Base-by-base conservation (phyloP, 139 green algal species). In the Auxenochlorella pyrenoidosa region DNA sequence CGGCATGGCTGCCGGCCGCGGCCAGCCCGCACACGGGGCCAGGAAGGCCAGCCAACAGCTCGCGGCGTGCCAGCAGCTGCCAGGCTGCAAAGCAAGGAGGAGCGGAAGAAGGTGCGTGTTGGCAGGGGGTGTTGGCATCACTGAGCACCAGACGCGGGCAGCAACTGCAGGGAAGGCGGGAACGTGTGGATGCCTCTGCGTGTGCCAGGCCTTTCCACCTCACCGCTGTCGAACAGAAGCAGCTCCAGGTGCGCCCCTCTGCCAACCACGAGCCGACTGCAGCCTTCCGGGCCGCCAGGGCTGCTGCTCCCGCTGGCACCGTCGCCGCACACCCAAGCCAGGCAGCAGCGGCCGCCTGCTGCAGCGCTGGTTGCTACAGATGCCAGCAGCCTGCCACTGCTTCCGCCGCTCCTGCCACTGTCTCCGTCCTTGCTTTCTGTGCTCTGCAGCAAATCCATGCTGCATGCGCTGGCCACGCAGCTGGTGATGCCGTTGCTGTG, bases 1-100 rank as follows among this genome's bases (percentile, higher is more conserved):
- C 26, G 16, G 16, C 5, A 30, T 24, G 21, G 2, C 1, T 21
- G 40, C 63, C 63, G 8, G 63, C 40, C 5, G 63, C 51, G 8
- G 80, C 63, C 40, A 85, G 80, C 38, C 80, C 80, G 28, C 80
- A 65, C 4, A 85, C 18, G 15, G 80, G 60, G 80, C 80, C 80
- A 0, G 60, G 40, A 4, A 85, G 40, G 80, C 63, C 63, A 2
- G 40, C 21, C 60, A 85, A 41, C 40, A 85, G 34, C 63, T 85
- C 60, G 8, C 80, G 59, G 28, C 80, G 60, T 43, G 34, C 80
- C 63, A 77, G 40, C 28, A 75, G 63, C 38, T 51, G 59, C 80
- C 80, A 85, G 63, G 30, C 80, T 85, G 63, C 38, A 40, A 21
- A 24, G 5, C 26, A 26, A 70, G 51, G 51, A 30, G 59, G 5